Conservation (phyloP, 1,284 basidiomycete species). For the Gymnopus androsaceus region DNA sequence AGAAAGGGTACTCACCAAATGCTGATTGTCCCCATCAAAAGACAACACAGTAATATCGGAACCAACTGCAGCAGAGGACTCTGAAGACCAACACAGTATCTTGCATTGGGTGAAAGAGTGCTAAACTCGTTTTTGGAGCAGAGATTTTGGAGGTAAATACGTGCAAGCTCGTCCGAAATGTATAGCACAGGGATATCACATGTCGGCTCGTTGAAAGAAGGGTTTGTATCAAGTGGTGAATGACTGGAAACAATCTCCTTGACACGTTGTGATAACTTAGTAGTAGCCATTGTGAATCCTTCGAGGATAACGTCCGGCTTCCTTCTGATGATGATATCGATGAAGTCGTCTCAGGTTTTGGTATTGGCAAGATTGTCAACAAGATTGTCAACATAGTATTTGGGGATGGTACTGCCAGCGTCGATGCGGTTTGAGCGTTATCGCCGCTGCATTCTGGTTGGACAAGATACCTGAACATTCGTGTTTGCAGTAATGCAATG, state of each 20-base stretch:
- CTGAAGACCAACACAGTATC: constrained; percentile 95
- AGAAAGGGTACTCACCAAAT: constrained; percentile 60
- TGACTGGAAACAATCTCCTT: constrained; percentile 46
- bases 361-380: constrained; percentile 84
- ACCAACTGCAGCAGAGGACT: constrained; percentile 90
- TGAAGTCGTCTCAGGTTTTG: constrained; percentile 73
- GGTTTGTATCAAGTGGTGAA: constrained; percentile 17
- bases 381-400: too few species aligned
- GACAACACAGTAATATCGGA: constrained; percentile 79
- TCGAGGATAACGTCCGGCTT: constrained; percentile 90
- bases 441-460: too few species aligned
- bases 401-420: too few species aligned
- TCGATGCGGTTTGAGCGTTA: too few species aligned
- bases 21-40: constrained; percentile 84
- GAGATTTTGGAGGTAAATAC: constrained; percentile 90
- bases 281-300: constrained; percentile 84
- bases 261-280: constrained; percentile 67
- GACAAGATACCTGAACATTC: too few species aligned
- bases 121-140: constrained; percentile 88
- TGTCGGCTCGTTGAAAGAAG: constrained; percentile 37
- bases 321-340: constrained; percentile 78
- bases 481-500: too few species aligned
- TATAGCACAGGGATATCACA: constrained; percentile 79
- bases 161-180: constrained; percentile 89
- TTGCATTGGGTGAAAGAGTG: constrained; percentile 77